Percentiles rank a stretch among this genome's conserved stretches.
Evolutionary conservation across 768 basidiomycete genomes (phyloP).

Genomic region (Gymnopilus dilepis): DNA sequence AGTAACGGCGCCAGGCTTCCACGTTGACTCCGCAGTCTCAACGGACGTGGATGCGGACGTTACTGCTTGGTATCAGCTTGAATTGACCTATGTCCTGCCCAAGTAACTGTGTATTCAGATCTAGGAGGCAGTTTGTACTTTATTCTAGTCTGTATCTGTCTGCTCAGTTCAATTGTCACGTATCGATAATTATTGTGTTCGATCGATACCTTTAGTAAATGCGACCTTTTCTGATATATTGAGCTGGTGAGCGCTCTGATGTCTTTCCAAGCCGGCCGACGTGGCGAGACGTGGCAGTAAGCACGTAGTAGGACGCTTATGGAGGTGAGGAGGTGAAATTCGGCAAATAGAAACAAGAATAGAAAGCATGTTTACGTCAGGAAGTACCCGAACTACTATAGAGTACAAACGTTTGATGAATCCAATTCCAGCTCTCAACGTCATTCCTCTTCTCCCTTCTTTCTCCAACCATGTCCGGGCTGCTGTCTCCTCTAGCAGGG

Average conservation of each 20-base stretch:
- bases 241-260: too few species aligned
- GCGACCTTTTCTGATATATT: too few species aligned
- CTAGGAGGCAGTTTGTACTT: too few species aligned
- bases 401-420: slow-evolving; percentile 1
- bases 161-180: too few species aligned
- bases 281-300: not conserved
- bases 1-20: not conserved
- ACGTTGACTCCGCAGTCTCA: not conserved
- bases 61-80: not conserved
- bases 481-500: slow-evolving; percentile 49
- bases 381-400: too few species aligned
- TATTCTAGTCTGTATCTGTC: too few species aligned
- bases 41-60: not conserved
- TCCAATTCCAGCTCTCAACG: slow-evolving; percentile 1
- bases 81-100: not conserved
- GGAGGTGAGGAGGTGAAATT: not conserved
- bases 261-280: too few species aligned
- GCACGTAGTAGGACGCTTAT: not conserved
- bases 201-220: too few species aligned
- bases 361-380: not conserved
- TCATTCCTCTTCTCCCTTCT: slow-evolving; percentile 8
- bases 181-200: too few species aligned
- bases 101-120: too few species aligned
- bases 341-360: too few species aligned
- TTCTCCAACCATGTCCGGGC: slow-evolving; percentile 33